Base-by-base conservation (phyloP, 495 filamentous ascomycete species). In the Aspergillus biplanus region DNA sequence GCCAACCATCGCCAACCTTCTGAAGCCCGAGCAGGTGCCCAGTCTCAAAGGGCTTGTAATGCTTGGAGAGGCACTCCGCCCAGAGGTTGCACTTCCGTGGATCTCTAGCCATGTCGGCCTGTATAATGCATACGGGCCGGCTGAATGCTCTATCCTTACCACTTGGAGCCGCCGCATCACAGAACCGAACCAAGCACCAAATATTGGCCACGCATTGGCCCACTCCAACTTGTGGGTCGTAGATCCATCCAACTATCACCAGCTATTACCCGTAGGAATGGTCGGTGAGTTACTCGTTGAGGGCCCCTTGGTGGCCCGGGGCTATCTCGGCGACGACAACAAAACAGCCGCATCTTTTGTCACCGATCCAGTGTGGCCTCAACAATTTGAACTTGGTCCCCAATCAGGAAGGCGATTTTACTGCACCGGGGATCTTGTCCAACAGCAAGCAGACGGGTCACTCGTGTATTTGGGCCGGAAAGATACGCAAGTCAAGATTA, bases 401-500 rank as follows among this genome's bases (percentile, higher is more conserved):
- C n/a, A 27, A 1, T 79, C 21, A 13, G 35, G 52, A 2, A 34
- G 58, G 34, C 32, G 58, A 32, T 46, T 66, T 13, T 66, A 66
- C 9, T 42, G 54, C 39, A 62, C 64, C 2, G 64, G 64, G 15
- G 64, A 66, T 49, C 33, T 66, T 8, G 59, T 66, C 0, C 55
- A 63, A 37, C 61, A 62, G 12, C 49, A 48, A 5, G 11, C 50
- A 1, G 56, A 66, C 21, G 64, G 59, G 5, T 55, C 55, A 0
- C 35, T 66, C 3, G 39, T 61, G 0, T 66, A 63, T 37, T 21
- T 66, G 18, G 59, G 64, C n/a, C 60, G 64, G 39, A 32, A 48
- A 18, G 59, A 62, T 35, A 62, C 52, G 1, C 64, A 66, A 33
- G 60, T 63, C 18, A 66, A 66, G 59, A 58, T 63, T 52, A 56